A percentile compares a stretch with the other conserved stretches of the same genome.
These are phyloP conservation scores for Neurospora tetraspora DNA, from an alignment of 495 filamentous ascomycete genomes.

Conservation along the genomic window DNA sequence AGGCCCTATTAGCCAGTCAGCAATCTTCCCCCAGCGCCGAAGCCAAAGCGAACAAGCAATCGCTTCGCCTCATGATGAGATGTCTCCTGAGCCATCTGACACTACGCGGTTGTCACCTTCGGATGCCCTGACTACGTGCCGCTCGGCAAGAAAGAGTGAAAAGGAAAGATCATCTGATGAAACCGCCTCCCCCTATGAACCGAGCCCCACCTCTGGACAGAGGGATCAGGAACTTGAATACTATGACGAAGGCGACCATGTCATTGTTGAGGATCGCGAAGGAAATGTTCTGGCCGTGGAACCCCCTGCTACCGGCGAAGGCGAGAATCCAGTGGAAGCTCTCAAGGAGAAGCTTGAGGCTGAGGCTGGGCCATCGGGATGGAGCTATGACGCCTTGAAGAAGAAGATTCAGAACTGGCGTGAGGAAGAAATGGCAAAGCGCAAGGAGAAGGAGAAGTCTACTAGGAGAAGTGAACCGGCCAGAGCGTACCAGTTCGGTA, in stretches of 20 bases:
- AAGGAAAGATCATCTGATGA: conserved; percentile 7
- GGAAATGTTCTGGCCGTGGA: conserved; percentile 65
- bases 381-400: conserved; percentile 34
- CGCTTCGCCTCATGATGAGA: conserved; percentile 15
- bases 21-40: conserved; percentile 65
- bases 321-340: conserved; percentile 3
- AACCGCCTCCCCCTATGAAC: conserved; percentile 17
- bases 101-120: conserved; percentile 12
- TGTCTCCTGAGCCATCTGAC: conserved; percentile 13
- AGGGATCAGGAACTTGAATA: conserved; percentile 43
- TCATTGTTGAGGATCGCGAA: conserved; percentile 78
- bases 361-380: conserved; percentile 32
- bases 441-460: conserved; percentile 45
- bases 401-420: conserved; percentile 43
- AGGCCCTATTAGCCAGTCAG: conserved; percentile 83
- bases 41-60: conserved; percentile 26
- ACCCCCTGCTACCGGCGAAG: conserved; percentile 3
- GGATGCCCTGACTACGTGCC: conserved; percentile 6
- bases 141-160: conserved; percentile 2
- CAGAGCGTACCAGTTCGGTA: conserved; percentile 89
- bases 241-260: conserved; percentile 73
- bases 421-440: conserved; percentile 46
- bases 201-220: conserved; percentile 17
- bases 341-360: conserved; percentile 35
- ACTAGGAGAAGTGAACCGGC: conserved; percentile 51